These are phyloP conservation scores for Spiraea crenata DNA, from an alignment of 331 rosid species.

Conservation along the genomic window DNA sequence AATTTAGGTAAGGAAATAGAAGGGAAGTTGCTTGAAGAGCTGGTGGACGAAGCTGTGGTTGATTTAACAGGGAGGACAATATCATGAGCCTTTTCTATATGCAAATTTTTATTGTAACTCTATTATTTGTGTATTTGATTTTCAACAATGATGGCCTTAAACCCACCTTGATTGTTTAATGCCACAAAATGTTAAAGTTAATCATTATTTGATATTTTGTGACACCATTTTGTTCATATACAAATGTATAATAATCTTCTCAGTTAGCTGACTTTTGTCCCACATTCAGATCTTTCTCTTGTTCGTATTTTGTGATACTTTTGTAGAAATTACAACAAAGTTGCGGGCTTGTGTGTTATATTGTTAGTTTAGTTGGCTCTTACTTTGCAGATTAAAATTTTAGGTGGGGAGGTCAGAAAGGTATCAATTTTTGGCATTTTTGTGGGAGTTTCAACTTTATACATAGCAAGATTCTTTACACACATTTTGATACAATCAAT, in stretches of 20 bases:
- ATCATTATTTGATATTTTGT: constrained; percentile 19
- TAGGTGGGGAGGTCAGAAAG: neutral
- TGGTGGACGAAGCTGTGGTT: constrained; percentile 65
- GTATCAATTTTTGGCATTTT: too few species aligned
- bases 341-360: neutral
- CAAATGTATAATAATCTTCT: constrained; percentile 15
- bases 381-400: too few species aligned
- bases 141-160: constrained; percentile 41
- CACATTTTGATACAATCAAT: accelerated
- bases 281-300: neutral
- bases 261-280: neutral
- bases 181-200: constrained; percentile 33
- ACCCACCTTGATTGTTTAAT: constrained; percentile 53
- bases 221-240: neutral
- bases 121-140: constrained; percentile 42
- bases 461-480: accelerated
- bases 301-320: neutral
- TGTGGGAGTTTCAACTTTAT: too few species aligned
- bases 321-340: neutral
- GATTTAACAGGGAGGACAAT: constrained; percentile 54
- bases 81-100: constrained; percentile 15
- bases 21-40: constrained; percentile 61
- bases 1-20: constrained; percentile 70
- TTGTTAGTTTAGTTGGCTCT: neutral
- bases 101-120: constrained; percentile 29